Evolutionary conservation across 495 filamentous ascomycete genomes (phyloP), one percentile per base, ranked within the genome.

Genomic region (Bryoglossum gracile): DNA sequence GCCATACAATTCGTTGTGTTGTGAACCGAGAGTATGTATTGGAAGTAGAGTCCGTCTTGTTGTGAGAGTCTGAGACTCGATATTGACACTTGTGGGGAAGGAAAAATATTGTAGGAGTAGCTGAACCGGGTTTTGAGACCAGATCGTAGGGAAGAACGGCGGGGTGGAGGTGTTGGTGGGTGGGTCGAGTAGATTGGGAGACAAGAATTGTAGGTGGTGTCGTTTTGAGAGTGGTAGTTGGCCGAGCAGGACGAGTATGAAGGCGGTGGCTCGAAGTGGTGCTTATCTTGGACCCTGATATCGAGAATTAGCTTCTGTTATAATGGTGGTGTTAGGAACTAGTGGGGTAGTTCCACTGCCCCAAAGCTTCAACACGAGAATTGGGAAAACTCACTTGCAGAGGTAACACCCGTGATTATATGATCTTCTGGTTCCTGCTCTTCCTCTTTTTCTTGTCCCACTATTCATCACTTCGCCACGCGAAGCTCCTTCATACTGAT

Each of bases 101-200:
- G 24, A 17, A 43, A 33, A 16, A 25, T 9, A 16, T 43, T 19
- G 39, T 25, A 19, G 8, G 39, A 39, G 23, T n/a, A 16, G 2
- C 18, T n/a, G 18, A n/a, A 41, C 16, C 16, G 11, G 38, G 19
- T 41, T 18, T 41, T 41, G 19, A 41, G 11, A 10, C 28, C 34
- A 14, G 33, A 41, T 18, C 41, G 41, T 21, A 51, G 22, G n/a
- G 49, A 51, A 11, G 49, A 51, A 3, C 40, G 41, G 3, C 49
- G 39, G 2, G 26, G 40, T 28, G 49, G 49, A 8, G 49, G 49
- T 8, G 34, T 45, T 45, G 49, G 49, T 36, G 43, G 30, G 43
- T 34, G 17, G 1, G 18, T 34, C n/a, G n/a, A 16, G 19, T 42
- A 21, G 18, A 23, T 34, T 13, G 26, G 43, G 17, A 46, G 9